phyloP scores from a whole-genome alignment of 78 protist genomes.

The Guillardia theta region DNA sequence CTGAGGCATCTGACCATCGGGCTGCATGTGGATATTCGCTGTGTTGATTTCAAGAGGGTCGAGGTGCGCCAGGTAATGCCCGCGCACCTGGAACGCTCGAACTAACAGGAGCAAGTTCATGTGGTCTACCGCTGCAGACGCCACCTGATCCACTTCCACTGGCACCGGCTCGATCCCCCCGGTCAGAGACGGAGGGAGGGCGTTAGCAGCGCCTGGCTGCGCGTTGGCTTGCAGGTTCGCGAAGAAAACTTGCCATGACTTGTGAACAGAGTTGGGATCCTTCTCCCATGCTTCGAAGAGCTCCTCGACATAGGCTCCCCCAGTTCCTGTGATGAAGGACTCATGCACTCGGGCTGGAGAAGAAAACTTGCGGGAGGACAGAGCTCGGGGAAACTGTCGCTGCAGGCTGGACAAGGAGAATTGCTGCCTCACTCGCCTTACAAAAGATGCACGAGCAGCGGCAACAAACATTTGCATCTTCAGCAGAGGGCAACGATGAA shows the following conservation, averaged over 20 bases:
- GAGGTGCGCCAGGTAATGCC: constrained; percentile 36
- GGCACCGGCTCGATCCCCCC: background rate
- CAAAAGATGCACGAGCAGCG: too few species aligned
- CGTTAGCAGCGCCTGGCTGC: background rate
- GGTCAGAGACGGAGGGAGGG: constrained; percentile 12
- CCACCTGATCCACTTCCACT: background rate
- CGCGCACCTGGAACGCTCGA: constrained; percentile 45
- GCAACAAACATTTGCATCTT: too few species aligned
- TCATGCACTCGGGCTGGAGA: too few species aligned
- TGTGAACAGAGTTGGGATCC: constrained; percentile 43
- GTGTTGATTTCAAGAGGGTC: constrained; percentile 57
- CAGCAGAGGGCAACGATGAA: too few species aligned
- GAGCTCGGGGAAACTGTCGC: too few species aligned
- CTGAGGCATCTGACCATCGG: background rate
- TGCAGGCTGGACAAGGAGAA: too few species aligned
- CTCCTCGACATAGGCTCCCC: constrained; percentile 22
- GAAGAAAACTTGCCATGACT: constrained; percentile 44
- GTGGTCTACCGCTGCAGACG: background rate
- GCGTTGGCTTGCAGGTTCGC: background rate
- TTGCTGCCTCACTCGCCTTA: too few species aligned
- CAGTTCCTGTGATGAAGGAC: too few species aligned
- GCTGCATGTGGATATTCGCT: constrained; percentile 49
- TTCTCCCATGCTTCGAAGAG: constrained; percentile 40
- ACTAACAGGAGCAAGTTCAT: background rate
- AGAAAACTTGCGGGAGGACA: too few species aligned